phyloP scores from a whole-genome alignment of 106 monocot species.

The Amphibolis antarctica region DNA sequence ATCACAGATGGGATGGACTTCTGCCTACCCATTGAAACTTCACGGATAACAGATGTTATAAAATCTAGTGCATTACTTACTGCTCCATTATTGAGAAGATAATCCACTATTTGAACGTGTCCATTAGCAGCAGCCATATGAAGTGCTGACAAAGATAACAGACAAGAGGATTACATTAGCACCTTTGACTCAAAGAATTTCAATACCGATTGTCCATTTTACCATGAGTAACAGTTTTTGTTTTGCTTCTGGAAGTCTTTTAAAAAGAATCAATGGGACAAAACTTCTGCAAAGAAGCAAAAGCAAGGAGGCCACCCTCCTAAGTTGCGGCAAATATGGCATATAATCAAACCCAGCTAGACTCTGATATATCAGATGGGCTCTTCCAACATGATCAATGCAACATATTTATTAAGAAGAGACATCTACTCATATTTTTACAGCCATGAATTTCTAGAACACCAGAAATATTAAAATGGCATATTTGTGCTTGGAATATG shows the following conservation, averaged over 20 bases:
- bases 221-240: neutral
- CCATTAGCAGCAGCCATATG: conserved; percentile 99
- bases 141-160: conserved; percentile 46
- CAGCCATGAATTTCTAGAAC: neutral
- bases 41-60: neutral
- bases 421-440: neutral
- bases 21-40: neutral
- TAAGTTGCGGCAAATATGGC: too few relatives aligned
- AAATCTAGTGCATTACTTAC: conserved; percentile 25
- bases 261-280: neutral
- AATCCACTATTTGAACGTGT: conserved; percentile 74
- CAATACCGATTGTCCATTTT: neutral
- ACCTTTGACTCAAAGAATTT: neutral
- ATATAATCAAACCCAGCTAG: too few relatives aligned
- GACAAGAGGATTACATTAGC: neutral
- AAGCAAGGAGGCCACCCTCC: too few relatives aligned
- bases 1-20: neutral
- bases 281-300: neutral
- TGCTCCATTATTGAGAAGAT: conserved; percentile 67
- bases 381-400: too few relatives aligned
- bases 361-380: too few relatives aligned
- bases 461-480: neutral
- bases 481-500: neutral
- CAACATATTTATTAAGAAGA: too few relatives aligned
- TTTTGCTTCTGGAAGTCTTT: neutral